Base-by-base conservation (phyloP, 1,284 basidiomycete species). In the Sporisorium sorghi region DNA sequence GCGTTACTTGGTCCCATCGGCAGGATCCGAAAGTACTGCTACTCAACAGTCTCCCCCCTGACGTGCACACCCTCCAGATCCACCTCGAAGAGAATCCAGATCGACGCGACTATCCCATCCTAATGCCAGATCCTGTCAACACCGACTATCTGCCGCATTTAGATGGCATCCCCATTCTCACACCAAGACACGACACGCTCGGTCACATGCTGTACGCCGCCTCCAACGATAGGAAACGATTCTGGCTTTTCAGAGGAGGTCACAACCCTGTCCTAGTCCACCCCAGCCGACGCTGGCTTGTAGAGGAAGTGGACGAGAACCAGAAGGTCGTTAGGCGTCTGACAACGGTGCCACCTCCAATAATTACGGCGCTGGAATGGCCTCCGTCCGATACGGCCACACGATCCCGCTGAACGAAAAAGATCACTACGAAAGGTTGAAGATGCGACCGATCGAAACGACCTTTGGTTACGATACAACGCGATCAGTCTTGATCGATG, bases 161-260 rank as follows among this genome's bases (percentile, higher is more conserved):
- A 7, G 4, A 32, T 14, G 28, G 33, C 12, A 21, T 32, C n/a
- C 64, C 64, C 21, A 44, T 67, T 19, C 43, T 67, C n/a, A n/a
- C 21, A 1, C 1, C 12, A 4, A 30, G 12, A 0, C 10, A 35
- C 2, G 44, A 49, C 49, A n/a, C 49, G 21, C 39, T 67, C 23
- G 44, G 35, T 26, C 49, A 58, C 43, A 67, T 67, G 64, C 1
- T 23, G 6, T 8, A 19, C 30, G 64, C 54, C 5, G 10, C 35
- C n/a, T n/a, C 7, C 2, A 17, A 15, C 0, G 19, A 8, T 7
- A 5, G 26, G 1, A 14, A 26, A 12, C 1, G 12, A 3, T 26
- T 15, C 24, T 44, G 35, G 35, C 35, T 10, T 17, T 3, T 10
- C 3, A 46, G 24, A 15, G 28, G 48, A 15, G 50, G 19, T 17